Evolutionary conservation across 305 asterid genomes (phyloP).

Genomic region (Fraxinus albicans): DNA sequence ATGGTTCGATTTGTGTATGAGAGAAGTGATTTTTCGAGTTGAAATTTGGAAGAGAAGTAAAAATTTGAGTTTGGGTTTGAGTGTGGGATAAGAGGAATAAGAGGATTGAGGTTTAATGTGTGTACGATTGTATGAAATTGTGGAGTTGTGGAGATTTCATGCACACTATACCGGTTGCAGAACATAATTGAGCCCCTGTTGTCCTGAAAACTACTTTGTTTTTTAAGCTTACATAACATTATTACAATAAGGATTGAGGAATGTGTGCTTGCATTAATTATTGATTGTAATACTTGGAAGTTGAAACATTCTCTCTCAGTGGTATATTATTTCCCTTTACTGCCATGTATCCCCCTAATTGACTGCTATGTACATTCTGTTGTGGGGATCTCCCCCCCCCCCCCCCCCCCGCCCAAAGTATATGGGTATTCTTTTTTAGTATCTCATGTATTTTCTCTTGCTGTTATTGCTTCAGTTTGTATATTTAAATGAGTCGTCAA

Average conservation of each 20-base stretch:
- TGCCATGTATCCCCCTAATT: background rate
- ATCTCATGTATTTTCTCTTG: constrained; percentile 16
- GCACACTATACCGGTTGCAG: background rate
- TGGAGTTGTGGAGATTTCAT: background rate
- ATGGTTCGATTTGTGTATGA: too few species aligned
- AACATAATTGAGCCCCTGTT: background rate
- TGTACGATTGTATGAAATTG: too few species aligned
- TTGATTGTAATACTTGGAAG: background rate
- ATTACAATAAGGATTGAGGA: background rate
- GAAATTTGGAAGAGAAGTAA: too few species aligned
- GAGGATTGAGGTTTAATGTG: too few species aligned
- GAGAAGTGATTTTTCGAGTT: too few species aligned
- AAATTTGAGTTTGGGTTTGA: too few species aligned
- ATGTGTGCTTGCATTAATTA: background rate
- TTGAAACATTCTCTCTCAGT: background rate
- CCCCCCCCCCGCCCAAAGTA: background rate
- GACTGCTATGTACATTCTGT: background rate
- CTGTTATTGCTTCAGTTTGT: constrained; percentile 43
- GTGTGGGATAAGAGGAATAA: too few species aligned
- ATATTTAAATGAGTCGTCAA: constrained; percentile 59
- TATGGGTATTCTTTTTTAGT: background rate
- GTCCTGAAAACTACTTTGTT: background rate
- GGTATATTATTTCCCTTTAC: background rate
- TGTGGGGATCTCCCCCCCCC: background rate
- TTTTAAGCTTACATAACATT: background rate